Conservation (phyloP, 1,139 yeast species). For the Hanseniaspora gamundiae region DNA sequence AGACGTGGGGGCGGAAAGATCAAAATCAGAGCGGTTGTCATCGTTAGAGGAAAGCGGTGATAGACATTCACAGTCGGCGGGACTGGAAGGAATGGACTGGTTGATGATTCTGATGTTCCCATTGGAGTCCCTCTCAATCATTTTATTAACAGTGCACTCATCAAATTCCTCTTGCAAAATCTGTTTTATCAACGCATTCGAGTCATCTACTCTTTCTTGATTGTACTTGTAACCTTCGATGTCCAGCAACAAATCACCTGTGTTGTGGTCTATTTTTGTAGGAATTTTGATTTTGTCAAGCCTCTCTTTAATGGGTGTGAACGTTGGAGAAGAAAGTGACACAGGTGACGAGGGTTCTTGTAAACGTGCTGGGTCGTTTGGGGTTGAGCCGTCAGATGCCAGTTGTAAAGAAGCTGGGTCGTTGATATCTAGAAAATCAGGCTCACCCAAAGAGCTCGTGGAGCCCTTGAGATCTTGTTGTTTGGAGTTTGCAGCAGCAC, state of each 20-base stretch:
- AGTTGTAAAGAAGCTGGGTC: slow-evolving; percentile 2
- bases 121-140: slow-evolving; percentile 50
- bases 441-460: slow-evolving; percentile 32
- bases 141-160: slow-evolving; percentile 35
- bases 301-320: slow-evolving; percentile 30
- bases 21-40: neutral
- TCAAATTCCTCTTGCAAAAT: slow-evolving; percentile 63
- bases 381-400: too few relatives aligned
- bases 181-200: slow-evolving; percentile 60
- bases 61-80: neutral
- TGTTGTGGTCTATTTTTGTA: slow-evolving; percentile 68
- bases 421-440: slow-evolving; percentile 39
- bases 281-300: slow-evolving; percentile 75
- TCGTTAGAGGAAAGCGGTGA: neutral
- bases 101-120: slow-evolving; percentile 59
- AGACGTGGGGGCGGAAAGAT: neutral
- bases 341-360: slow-evolving; percentile 2
- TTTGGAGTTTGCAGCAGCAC: neutral
- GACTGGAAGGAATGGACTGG: slow-evolving; percentile 10
- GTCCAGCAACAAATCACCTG: slow-evolving; percentile 80
- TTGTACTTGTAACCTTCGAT: slow-evolving; percentile 95
- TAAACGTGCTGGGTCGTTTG: too few relatives aligned
- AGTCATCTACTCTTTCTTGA: slow-evolving; percentile 54
- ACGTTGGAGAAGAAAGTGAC: slow-evolving; percentile 14
- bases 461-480: slow-evolving; percentile 4